These are phyloP conservation scores for Solanum lignicaule DNA, from an alignment of 257 asterid genomes.

Conservation along the genomic window DNA sequence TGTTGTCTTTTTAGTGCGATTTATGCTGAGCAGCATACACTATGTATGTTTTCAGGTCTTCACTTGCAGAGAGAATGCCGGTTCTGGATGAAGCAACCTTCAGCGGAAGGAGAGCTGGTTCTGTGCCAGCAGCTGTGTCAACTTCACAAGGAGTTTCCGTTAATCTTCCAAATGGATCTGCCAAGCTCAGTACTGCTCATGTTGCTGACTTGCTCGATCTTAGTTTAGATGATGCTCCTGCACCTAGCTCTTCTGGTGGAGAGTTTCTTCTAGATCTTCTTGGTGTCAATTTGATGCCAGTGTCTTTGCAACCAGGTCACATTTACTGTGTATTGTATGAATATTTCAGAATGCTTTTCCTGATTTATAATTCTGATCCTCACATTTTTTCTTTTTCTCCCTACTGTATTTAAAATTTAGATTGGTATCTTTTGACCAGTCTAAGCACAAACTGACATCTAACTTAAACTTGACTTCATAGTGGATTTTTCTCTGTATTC, in stretches of 20 bases:
- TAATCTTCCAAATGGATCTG: conserved; percentile 75
- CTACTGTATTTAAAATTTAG: not conserved
- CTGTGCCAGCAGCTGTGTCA: conserved; percentile 60
- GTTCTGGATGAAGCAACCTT: conserved; percentile 85
- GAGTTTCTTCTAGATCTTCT: conserved; percentile 89
- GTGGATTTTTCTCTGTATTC: not conserved
- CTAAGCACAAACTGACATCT: not conserved
- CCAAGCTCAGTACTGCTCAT: conserved; percentile 53
- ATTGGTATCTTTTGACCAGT: not conserved
- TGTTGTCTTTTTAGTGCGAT: not conserved
- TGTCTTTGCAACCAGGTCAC: conserved; percentile 51
- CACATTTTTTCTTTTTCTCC: not conserved
- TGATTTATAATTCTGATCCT: not conserved
- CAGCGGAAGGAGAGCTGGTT: conserved; percentile 82
- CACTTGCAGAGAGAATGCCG: conserved; percentile 94
- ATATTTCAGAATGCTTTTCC: not conserved
- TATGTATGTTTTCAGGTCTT: conserved; percentile 43
- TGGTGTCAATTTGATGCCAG: conserved; percentile 59
- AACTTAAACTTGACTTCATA: not conserved
- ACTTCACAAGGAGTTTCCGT: conserved; percentile 66
- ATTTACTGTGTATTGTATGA: not conserved
- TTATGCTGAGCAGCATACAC: not conserved
- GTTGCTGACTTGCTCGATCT: conserved; percentile 86
- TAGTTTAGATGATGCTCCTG: conserved; percentile 55
- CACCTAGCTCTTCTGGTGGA: conserved; percentile 70